Conservation (phyloP, 2,329 filamentous ascomycete genomes). For the Fusarium sp. region DNA sequence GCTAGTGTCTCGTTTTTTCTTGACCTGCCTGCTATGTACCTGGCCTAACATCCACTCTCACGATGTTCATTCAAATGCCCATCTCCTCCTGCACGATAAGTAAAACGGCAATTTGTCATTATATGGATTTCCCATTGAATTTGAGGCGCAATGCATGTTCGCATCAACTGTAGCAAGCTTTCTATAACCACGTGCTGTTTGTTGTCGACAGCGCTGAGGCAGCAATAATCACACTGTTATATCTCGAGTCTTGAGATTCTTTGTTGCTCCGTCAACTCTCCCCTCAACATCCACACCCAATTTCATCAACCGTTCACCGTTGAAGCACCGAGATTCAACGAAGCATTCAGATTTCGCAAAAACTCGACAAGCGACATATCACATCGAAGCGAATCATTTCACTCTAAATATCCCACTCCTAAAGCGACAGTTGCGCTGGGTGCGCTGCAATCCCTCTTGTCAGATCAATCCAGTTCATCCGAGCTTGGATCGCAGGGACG, state of each 20-base stretch:
- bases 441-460: neutral
- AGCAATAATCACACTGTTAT: neutral
- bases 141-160: neutral
- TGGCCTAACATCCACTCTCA: neutral
- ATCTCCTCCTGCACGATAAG: neutral
- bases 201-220: neutral
- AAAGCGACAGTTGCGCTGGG: neutral
- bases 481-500: conserved; percentile 41
- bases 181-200: neutral
- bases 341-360: neutral
- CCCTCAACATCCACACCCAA: conserved; percentile 1
- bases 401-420: neutral
- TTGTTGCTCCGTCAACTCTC: conserved; percentile 37
- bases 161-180: neutral
- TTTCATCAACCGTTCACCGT: neutral
- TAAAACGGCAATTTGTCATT: neutral
- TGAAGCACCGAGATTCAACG: neutral
- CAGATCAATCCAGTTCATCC: neutral
- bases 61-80: neutral
- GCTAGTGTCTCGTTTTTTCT: too few species aligned
- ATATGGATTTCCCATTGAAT: neutral
- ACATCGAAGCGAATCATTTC: neutral
- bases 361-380: neutral
- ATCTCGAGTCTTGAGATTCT: neutral
- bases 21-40: too few species aligned